phyloP scores from a whole-genome alignment of 441 rosid species.

The Corymbia citriodora region DNA sequence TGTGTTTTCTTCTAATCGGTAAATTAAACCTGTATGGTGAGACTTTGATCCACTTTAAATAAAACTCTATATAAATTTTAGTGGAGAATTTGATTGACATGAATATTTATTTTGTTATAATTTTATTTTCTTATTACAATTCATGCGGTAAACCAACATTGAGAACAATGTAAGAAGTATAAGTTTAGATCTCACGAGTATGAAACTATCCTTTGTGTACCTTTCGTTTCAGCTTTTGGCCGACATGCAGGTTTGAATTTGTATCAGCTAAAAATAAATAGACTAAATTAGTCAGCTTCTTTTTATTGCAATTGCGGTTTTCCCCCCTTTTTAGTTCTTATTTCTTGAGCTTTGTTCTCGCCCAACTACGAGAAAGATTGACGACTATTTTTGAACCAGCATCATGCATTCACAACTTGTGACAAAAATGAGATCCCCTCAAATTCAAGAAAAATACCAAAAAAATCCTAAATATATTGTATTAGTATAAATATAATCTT shows the following conservation, averaged over 20 bases:
- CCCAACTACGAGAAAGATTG: background rate
- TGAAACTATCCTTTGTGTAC: background rate
- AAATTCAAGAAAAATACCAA: background rate
- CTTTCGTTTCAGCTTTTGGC: background rate
- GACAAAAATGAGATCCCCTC: rapidly evolving
- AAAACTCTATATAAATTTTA: background rate
- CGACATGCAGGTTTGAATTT: background rate
- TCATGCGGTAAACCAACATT: background rate
- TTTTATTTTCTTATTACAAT: background rate
- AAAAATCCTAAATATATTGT: rapidly evolving
- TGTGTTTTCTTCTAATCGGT: background rate
- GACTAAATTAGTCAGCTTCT: background rate
- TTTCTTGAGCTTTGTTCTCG: background rate
- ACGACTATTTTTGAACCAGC: background rate
- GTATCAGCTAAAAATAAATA: background rate
- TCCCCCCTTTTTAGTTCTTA: background rate
- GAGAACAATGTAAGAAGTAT: background rate
- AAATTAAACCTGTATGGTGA: background rate
- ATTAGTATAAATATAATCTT: rapidly evolving
- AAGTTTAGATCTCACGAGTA: background rate
- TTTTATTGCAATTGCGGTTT: background rate
- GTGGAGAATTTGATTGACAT: background rate
- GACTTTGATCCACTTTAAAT: background rate
- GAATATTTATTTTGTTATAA: background rate
- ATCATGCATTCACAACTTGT: background rate